Evolutionary conservation across 129 eudicot genomes (phyloP), one percentile per base, ranked within the genome.

Genomic region (Solidago caesia): DNA sequence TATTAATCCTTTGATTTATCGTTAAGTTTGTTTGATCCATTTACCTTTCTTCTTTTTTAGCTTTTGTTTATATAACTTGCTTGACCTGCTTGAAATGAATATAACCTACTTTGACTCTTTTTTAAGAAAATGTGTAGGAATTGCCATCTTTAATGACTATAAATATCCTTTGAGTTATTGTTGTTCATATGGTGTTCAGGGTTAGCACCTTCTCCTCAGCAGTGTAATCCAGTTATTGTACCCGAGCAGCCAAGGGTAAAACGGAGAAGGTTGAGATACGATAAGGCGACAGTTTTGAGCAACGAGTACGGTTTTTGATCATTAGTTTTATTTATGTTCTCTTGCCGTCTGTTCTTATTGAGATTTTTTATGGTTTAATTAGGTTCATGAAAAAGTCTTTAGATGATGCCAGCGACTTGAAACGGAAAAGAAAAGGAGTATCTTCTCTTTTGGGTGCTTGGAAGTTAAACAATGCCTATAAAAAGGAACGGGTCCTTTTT

Each of bases 381-480:
- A 95, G 99, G 85, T 73, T 62, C 73, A 79, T 89, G 82, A 85
- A 89, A 67, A 69, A 62, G 13, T 68, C 84, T 11, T 71, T 95
- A 59, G 70, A 82, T 1, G 82, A 91, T 64, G 57, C 81, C 53
- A 79, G 75, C 29, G 77, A 63, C 68, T 46, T 89, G 64, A 43
- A 46, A 44, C 82, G 91, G 56, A 73, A 55, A 69, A 82, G 62
- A 74, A 89, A 76, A 69, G 77, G 85, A 51, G 68, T 81, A 43
- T 69, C 64, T 41, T 73, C 98, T 43, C 64, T 80, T 73, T 80
- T 90, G 76, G 92, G 61, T 16, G 59, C 79, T 41, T 85, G 90
- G 92, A 93, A 79, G 73, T 44, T 62, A 67, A 90, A 71, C 79
- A 86, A 81, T 15, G 78, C 76, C 47, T 55, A 66, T n/a, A 87